A percentile compares a stretch with the other conserved stretches of the same genome.
phyloP scores from a whole-genome alignment of 2,329 filamentous ascomycete species.

The Talaromyces verruculosus region DNA sequence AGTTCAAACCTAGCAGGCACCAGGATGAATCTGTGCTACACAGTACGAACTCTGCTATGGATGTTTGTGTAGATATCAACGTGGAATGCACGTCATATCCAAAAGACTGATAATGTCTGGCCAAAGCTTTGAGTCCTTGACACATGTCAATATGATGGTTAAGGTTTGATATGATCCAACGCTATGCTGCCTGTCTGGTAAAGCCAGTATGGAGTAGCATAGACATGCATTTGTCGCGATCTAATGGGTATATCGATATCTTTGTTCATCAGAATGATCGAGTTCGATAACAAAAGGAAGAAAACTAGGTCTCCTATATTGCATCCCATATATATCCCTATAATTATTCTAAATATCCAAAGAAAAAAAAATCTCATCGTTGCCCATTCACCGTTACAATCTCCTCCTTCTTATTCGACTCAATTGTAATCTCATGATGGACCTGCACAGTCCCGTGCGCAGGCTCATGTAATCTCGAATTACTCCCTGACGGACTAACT shows the following conservation, averaged over 20 bases:
- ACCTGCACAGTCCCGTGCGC: slow-evolving; percentile 21
- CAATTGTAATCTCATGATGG: slow-evolving; percentile 22
- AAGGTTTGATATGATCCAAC: neutral
- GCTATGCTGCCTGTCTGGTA: neutral
- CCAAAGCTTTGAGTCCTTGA: neutral
- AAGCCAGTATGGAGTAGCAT: neutral
- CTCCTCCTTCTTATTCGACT: slow-evolving; percentile 21
- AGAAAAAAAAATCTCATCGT: neutral
- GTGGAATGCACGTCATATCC: neutral
- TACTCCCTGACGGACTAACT: slow-evolving; percentile 20
- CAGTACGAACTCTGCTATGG: neutral
- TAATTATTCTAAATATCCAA: neutral
- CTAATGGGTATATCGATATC: neutral
- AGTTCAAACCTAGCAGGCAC: neutral
- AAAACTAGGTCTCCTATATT: neutral
- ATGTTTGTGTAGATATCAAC: neutral
- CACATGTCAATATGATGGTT: neutral
- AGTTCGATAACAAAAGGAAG: neutral
- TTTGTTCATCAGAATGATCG: neutral
- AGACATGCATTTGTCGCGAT: neutral
- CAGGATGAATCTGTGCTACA: neutral
- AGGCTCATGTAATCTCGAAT: slow-evolving; percentile 21
- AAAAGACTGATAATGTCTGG: neutral
- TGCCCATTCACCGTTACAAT: slow-evolving; percentile 11
- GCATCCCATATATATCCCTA: neutral